These are phyloP conservation scores for Alternaria tenuissima DNA, from an alignment of 2,329 filamentous ascomycete species.

Conservation along the genomic window DNA sequence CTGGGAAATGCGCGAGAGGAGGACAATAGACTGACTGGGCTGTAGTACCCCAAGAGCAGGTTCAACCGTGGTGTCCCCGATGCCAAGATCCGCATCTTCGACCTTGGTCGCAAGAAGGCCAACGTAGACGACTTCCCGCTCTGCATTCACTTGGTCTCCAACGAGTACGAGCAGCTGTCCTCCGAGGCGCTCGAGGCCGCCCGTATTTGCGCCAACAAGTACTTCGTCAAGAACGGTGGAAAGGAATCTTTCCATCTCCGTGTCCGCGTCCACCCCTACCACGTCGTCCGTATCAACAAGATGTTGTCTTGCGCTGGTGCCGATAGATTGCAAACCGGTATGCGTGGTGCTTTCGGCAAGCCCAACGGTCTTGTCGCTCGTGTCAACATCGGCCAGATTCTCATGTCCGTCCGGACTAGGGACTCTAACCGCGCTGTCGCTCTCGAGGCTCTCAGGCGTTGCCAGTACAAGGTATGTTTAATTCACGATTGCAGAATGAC, in stretches of 20 bases:
- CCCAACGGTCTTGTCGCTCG: conserved; percentile 98
- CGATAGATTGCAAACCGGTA: conserved; percentile 99
- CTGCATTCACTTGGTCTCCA: conserved; percentile 97
- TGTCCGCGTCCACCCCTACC: conserved; percentile 94
- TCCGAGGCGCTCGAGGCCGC: conserved; percentile 99
- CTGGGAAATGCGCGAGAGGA: conserved; percentile 26
- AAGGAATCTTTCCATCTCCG: conserved; percentile 77
- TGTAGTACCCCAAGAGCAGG: conserved; percentile 99
- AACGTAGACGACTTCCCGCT: conserved; percentile 99
- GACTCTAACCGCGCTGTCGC: conserved; percentile 90
- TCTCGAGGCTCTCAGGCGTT: conserved; percentile 98
- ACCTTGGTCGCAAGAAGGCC: conserved; percentile 97
- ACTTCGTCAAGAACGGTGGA: conserved; percentile 73
- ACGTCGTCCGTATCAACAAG: conserved; percentile 99
- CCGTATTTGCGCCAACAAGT: conserved; percentile 99
- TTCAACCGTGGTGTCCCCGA: conserved; percentile 99
- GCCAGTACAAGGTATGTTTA: conserved; percentile 84
- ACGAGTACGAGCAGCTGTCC: conserved; percentile 99
- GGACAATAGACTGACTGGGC: conserved; percentile 35
- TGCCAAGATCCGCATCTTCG: conserved; percentile 92
- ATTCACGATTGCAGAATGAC: neutral
- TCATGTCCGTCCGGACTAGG: conserved; percentile 96
- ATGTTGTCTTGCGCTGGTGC: conserved; percentile 99
- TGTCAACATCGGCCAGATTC: conserved; percentile 99
- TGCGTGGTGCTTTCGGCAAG: conserved; percentile 99